Evolutionary conservation across 1,284 basidiomycete species (phyloP), one percentile per base, ranked within the genome.

Genomic region (Wolfiporia cocos): DNA sequence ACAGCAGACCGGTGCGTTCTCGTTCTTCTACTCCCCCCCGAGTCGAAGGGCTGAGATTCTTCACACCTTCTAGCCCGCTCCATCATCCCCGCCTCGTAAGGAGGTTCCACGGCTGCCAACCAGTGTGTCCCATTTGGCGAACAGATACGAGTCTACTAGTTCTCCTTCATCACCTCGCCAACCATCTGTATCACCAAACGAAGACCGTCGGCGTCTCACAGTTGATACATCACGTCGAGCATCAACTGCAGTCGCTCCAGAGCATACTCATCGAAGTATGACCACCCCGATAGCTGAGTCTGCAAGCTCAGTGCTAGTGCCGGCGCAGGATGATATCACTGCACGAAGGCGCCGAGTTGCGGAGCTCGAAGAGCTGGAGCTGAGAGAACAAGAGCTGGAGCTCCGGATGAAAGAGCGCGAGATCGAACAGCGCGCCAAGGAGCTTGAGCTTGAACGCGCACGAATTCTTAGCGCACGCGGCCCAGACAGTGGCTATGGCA

Each of bases 51-150:
- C 34, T 52, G 19, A 33, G 37, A 38, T 40, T 21, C 37, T 17
- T 29, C 33, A 39, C 15, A 34, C n/a, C 33, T 35, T 46, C 33
- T 47, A 83, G 76, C 63, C 74, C 40, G 71, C 68, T 11, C 65
- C 70, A 2, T 55, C 68, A 2, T 78, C 78, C 9, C 75, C 77
- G 10, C 67, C 71, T 18, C 73, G 71, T n/a, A 76, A 72, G 51
- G 81, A 86, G 39, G 51, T 78, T 14, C 74, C 81, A 28, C 73
- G 75, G 11, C 56, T 85, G 20, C 74, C 80, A 0, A 61, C 74
- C 39, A 85, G 77, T 38, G 84, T 86, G 12, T 71, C 71, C 5
- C 71, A 78, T 47, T 63, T 87, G n/a, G 81, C 83, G 2, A 73
- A 70, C 33, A 74, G 75, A 28, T 87, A 84, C 51, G 71, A 78